Percentiles rank a stretch among this genome's conserved stretches.
phyloP scores from a whole-genome alignment of 441 rosid species.

The Raphanus hybrid region DNA sequence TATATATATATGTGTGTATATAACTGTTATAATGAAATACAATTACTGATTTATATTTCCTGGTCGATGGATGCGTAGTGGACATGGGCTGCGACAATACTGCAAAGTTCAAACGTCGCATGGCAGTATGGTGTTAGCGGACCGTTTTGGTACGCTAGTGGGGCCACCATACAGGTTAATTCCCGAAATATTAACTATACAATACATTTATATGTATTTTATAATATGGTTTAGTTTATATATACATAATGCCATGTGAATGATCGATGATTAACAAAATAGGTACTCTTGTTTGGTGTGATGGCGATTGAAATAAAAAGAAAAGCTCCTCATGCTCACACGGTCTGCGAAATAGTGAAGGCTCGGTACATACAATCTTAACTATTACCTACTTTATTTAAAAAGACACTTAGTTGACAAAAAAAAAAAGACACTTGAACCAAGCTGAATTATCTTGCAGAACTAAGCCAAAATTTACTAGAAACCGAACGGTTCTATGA shows the following conservation, averaged over 20 bases:
- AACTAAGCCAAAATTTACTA: not conserved
- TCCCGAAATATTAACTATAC: not conserved
- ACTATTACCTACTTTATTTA: not conserved
- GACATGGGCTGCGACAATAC: conserved; percentile 97
- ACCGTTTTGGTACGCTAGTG: conserved; percentile 98
- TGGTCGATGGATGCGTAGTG: conserved; percentile 50
- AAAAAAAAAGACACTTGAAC: not conserved
- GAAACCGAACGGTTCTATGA: not conserved
- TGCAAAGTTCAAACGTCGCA: conserved; percentile 97
- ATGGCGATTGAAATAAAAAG: conserved; percentile 97
- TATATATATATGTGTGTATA: not conserved
- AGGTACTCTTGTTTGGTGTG: conserved; percentile 89
- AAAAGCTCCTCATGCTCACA: conserved; percentile 94
- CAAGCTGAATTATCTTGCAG: not conserved
- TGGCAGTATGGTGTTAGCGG: conserved; percentile 97
- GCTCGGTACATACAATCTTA: conserved; percentile 63
- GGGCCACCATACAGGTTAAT: conserved; percentile 80
- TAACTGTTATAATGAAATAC: not conserved
- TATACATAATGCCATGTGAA: not conserved
- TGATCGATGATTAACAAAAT: conserved; percentile 21
- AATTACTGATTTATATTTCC: conserved; percentile 11
- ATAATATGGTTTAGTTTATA: conserved; percentile 33
- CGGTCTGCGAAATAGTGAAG: conserved; percentile 90
- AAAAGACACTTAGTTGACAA: not conserved
- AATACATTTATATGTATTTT: not conserved